These are phyloP conservation scores for Ustilago tritici DNA, from an alignment of 1,284 basidiomycete genomes.

Conservation along the genomic window DNA sequence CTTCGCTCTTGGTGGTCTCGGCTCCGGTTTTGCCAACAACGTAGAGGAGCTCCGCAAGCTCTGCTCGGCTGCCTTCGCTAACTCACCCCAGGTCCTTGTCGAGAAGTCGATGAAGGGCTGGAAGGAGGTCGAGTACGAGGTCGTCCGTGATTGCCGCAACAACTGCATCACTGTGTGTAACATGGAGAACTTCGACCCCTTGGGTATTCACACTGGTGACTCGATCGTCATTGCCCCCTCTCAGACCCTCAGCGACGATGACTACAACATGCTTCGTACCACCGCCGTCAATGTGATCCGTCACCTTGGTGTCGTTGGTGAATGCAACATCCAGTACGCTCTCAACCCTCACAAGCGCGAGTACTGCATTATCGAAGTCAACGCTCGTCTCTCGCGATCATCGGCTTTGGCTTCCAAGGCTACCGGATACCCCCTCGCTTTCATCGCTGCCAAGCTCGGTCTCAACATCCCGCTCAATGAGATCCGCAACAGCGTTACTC, in stretches of 20 bases:
- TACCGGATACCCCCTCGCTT: constrained; percentile 96
- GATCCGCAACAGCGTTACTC: constrained; percentile 97
- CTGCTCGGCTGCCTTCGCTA: constrained; percentile 86
- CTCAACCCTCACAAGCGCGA: constrained; percentile 93
- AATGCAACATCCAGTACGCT: constrained; percentile 99
- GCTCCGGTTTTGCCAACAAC: constrained; percentile 92
- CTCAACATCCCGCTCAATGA: constrained; percentile 96
- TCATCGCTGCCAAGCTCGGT: constrained; percentile 97
- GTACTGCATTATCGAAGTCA: constrained; percentile 99
- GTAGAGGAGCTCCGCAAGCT: constrained; percentile 86
- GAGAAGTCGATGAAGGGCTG: constrained; percentile 97
- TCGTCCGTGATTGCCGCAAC: constrained; percentile 96
- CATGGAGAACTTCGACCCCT: constrained; percentile 99
- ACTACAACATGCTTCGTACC: constrained; percentile 98
- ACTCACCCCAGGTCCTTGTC: constrained; percentile 94
- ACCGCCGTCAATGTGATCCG: constrained; percentile 98
- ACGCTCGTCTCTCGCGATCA: constrained; percentile 97
- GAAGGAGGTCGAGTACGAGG: constrained; percentile 99
- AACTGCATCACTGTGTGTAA: constrained; percentile 99
- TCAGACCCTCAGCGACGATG: constrained; percentile 86
- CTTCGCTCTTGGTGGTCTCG: constrained; percentile 93
- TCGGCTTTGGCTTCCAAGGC: constrained; percentile 98
- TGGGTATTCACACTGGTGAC: constrained; percentile 98
- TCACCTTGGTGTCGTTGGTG: constrained; percentile 95
- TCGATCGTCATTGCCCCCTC: constrained; percentile 99